Evolutionary conservation across 2,329 filamentous ascomycete species (phyloP), one percentile per base, ranked within the genome.

Genomic region (Pezicula carpinea): DNA sequence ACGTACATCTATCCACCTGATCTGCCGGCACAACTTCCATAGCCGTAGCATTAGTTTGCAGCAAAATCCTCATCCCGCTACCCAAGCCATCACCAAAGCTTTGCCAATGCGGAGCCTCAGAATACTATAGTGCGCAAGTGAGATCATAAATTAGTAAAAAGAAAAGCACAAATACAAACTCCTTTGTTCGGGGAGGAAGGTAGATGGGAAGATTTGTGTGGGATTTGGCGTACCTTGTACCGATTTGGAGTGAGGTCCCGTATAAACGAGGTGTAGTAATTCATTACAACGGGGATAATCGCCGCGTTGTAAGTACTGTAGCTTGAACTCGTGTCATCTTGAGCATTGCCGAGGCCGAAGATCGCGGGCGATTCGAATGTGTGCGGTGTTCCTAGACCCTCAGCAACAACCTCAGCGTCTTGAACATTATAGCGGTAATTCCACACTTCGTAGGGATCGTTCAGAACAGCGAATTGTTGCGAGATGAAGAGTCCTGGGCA

Each of bases 341-440:
- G 54, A 0, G 62, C 59, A 17, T 59, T 58, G 14, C 54, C 66
- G 4, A 65, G 61, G 17, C 64, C 62, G 59, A 69, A 72, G 15
- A 72, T 64, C 1, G 66, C 60, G 0, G 58, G 48, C 1, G 64
- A 53, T 52, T 69, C 69, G 40, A 53, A 64, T 1, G 63, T 60
- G 50, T 71, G 68, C 1, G 65, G 63, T 2, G 69, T 66, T 1
- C 68, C 68, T 21, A 65, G 48, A 0, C 64, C 67, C 0, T 46
- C 42, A 2, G 62, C 63, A 2, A 71, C 61, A 38, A 69, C 63
- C 2, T 61, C 56, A 1, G 65, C 62, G 11, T 65, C 59, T 11
- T 63, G 66, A 2, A 76, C 69, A 38, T 76, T 71, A 64, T 69
- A 76, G 0, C 71, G 64, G 51, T 76, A 76, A 38, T 70, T 69